Percentiles rank a stretch among this genome's conserved stretches.
phyloP scores from a whole-genome alignment of 1,284 basidiomycete genomes.

The Rhodotorula sp. region DNA sequence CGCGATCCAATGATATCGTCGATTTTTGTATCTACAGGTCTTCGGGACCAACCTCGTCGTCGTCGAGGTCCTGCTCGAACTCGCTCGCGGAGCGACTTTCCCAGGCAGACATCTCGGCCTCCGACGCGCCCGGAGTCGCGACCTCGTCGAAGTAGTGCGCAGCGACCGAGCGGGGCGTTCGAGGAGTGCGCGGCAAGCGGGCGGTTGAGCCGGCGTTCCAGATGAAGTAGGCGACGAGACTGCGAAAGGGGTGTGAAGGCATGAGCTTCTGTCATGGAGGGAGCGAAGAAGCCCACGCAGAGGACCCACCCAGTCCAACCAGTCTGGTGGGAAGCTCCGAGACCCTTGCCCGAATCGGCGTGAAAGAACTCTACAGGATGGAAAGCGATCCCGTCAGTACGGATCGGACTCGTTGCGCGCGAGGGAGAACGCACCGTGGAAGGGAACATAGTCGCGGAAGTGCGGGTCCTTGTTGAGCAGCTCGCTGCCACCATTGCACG shows the following conservation, averaged over 20 bases:
- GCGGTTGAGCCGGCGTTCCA: slow-evolving; percentile 51
- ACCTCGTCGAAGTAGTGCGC: slow-evolving; percentile 86
- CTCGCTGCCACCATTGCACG: slow-evolving; percentile 84
- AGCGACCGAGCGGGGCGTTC: slow-evolving; percentile 81
- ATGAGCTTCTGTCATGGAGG: too few relatives aligned
- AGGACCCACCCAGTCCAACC: slow-evolving; percentile 62
- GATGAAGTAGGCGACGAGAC: slow-evolving; percentile 82
- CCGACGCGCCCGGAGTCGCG: slow-evolving; percentile 22
- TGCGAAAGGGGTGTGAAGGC: background rate
- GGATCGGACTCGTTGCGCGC: background rate
- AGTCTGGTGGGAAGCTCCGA: slow-evolving; percentile 96
- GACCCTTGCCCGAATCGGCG: slow-evolving; percentile 82
- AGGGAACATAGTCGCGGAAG: slow-evolving; percentile 93
- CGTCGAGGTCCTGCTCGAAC: background rate
- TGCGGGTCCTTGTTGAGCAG: slow-evolving; percentile 90
- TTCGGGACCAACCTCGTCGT: slow-evolving; percentile 1
- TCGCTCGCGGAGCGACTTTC: slow-evolving; percentile 6
- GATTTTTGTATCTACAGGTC: background rate
- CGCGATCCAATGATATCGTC: too few relatives aligned
- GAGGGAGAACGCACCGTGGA: slow-evolving; percentile 65
- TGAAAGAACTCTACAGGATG: slow-evolving; percentile 74
- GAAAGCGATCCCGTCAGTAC: background rate
- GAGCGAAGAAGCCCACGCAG: background rate
- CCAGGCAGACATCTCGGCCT: slow-evolving; percentile 20
- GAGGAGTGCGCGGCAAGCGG: slow-evolving; percentile 46